phyloP scores from a whole-genome alignment of 1,284 basidiomycete species.

The Papiliotrema flavescens region DNA sequence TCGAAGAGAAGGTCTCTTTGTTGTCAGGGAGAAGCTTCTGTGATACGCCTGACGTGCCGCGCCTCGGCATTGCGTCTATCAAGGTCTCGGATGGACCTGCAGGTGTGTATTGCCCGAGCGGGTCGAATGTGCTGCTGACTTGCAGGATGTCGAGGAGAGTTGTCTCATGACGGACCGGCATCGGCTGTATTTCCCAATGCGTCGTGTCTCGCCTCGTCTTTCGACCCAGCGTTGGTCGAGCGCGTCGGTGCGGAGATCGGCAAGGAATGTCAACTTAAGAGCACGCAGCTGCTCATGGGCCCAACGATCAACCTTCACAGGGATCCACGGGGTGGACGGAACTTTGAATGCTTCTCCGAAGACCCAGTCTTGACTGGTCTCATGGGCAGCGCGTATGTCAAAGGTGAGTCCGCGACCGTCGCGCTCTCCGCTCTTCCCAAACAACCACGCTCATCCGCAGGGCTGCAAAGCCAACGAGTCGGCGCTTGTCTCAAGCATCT shows the following conservation, averaged over 20 bases:
- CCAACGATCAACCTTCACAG: conserved; percentile 77
- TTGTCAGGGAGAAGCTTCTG: neutral
- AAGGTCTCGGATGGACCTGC: neutral
- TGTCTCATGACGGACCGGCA: neutral
- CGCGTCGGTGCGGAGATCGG: conserved; percentile 63
- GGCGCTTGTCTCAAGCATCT: conserved; percentile 49
- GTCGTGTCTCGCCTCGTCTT: conserved; percentile 43
- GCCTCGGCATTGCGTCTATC: neutral
- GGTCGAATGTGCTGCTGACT: neutral
- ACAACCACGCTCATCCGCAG: neutral
- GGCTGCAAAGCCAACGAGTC: conserved; percentile 63
- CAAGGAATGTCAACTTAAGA: conserved; percentile 59
- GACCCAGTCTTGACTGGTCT: conserved; percentile 68
- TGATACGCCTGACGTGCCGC: neutral
- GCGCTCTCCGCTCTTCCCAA: neutral
- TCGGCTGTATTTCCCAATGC: conserved; percentile 68
- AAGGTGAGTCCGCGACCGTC: conserved; percentile 48
- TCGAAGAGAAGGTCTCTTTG: conserved; percentile 1
- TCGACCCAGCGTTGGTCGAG: conserved; percentile 59
- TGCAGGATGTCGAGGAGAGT: conserved; percentile 1
- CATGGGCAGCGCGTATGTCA: conserved; percentile 65
- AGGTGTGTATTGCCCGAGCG: neutral
- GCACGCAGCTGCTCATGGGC: conserved; percentile 50
- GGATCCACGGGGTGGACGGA: conserved; percentile 62
- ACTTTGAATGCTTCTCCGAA: conserved; percentile 62